Evolutionary conservation across 2,329 filamentous ascomycete species (phyloP).

Genomic region (Fusarium sp.): DNA sequence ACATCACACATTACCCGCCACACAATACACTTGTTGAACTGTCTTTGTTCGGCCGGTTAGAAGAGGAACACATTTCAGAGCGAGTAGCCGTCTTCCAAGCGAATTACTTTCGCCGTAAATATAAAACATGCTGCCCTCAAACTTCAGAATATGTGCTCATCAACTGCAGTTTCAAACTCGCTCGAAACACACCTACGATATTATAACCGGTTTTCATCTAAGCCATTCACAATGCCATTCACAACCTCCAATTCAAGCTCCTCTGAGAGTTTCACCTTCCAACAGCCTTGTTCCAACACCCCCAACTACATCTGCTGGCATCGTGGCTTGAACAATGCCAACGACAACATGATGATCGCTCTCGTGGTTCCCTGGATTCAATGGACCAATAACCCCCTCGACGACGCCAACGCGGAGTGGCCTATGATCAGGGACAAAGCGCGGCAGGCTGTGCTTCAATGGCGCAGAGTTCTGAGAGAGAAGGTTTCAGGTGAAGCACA

Average conservation of each 20-base stretch:
- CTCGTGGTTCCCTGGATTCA: slow-evolving; percentile 25
- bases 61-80: background rate
- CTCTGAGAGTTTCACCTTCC: slow-evolving; percentile 12
- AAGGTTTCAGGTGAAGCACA: slow-evolving; percentile 9
- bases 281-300: slow-evolving; percentile 6
- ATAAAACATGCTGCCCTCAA: background rate
- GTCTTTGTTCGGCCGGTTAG: background rate
- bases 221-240: background rate
- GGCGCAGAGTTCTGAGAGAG: background rate
- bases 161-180: background rate
- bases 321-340: slow-evolving; percentile 15
- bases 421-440: slow-evolving; percentile 7
- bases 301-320: slow-evolving; percentile 11
- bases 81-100: background rate
- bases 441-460: background rate
- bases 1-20: background rate
- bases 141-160: background rate
- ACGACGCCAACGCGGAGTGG: background rate
- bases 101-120: background rate
- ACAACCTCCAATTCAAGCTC: background rate
- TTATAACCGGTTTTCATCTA: background rate
- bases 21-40: background rate
- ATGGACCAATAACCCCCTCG: slow-evolving; percentile 17
- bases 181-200: background rate
- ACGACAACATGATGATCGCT: slow-evolving; percentile 10